Evolutionary conservation across 2,329 filamentous ascomycete species (phyloP), one percentile per base, ranked within the genome.

Genomic region (Fusarium sulawesiense): DNA sequence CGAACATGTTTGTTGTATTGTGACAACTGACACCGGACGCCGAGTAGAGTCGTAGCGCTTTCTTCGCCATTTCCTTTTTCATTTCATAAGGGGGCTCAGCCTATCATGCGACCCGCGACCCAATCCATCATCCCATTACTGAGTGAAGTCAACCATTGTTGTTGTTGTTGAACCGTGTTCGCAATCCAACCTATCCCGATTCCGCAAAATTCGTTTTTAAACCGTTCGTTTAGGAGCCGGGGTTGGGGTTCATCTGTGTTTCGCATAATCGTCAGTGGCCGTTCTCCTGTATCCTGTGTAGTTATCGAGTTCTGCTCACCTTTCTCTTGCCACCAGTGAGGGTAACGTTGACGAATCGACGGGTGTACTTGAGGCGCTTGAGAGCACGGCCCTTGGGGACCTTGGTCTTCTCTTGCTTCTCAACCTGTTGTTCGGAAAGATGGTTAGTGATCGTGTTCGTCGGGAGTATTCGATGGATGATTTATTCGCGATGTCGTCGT

Each of bases 301-400:
- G 11, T 20, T 18, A 21, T 29, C 54, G 40, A 20, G 27, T 68
- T 68, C 60, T 67, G 74, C 86, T 81, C 84, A 96, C 93, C 93
- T 98, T 98, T 85, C 95, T 89, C 94, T 98, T 98, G 87, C 95
- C 95, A 84, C 94, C 94, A 76, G 94, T 97, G 86, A 97, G 89
- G 80, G 93, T 96, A 82, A 98, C 94, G 87, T 98, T 98, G 78
- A 98, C 94, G 88, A 98, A 98, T 80, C 95, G 94, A 83, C 95
- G 92, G 78, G 93, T 97, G 90, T 98, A 98, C 84, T 89, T 91
- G 83, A 97, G 91, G 81, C 95, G 91, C 94, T 98, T 98, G 87
- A 96, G 93, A 78, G 95, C 95, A 82, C 95, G 94, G 82, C 95
- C 95, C 91, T 98, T 98, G 82, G 95, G 94, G 78, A 87, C 89